A percentile compares a stretch with the other conserved stretches of the same genome.
Conservation (phyloP, 2,329 filamentous ascomycete species). For the Microcyclospora pomicola region DNA sequence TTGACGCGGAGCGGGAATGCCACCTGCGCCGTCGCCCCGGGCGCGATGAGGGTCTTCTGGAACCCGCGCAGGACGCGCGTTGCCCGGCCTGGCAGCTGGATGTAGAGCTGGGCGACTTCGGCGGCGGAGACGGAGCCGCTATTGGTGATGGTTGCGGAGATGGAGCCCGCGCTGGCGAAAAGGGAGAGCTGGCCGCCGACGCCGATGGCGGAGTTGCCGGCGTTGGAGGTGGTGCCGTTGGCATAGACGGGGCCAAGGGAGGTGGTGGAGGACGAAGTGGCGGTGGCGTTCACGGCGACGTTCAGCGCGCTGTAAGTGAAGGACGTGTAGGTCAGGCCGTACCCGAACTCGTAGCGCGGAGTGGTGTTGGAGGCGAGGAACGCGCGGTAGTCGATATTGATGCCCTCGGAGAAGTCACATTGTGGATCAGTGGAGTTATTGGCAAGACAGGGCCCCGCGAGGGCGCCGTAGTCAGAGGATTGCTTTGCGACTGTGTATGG, state of each 20-base stretch:
- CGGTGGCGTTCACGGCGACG: slow-evolving; percentile 15
- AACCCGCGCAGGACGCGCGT: slow-evolving; percentile 22
- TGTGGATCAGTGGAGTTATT: slow-evolving; percentile 12
- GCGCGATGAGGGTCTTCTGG: slow-evolving; percentile 17
- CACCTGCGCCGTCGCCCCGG: slow-evolving; percentile 20
- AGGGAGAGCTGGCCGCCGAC: slow-evolving; percentile 23
- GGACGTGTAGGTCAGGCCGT: slow-evolving; percentile 24
- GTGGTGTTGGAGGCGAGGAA: slow-evolving; percentile 19
- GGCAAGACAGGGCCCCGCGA: slow-evolving; percentile 23
- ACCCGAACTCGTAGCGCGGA: slow-evolving; percentile 24
- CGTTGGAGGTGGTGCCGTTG: slow-evolving; percentile 19
- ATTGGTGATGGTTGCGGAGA: slow-evolving; percentile 38
- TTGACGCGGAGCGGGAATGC: slow-evolving; percentile 27
- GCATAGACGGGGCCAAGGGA: slow-evolving; percentile 12
- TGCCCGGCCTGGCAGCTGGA: slow-evolving; percentile 17
- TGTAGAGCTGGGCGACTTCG: slow-evolving; percentile 39
- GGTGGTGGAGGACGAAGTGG: slow-evolving; percentile 9
- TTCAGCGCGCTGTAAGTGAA: slow-evolving; percentile 21
- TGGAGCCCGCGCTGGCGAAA: slow-evolving; percentile 36
- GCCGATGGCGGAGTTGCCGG: slow-evolving; percentile 10
- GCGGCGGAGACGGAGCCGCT: slow-evolving; percentile 35
- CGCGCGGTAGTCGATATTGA: slow-evolving; percentile 25
- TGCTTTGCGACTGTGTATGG: slow-evolving; percentile 48
- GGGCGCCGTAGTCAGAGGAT: slow-evolving; percentile 40
- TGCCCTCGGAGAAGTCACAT: slow-evolving; percentile 22